These are phyloP conservation scores for Gaeumannomyces tritici DNA, from an alignment of 2,329 filamentous ascomycete species.

Conservation along the genomic window DNA sequence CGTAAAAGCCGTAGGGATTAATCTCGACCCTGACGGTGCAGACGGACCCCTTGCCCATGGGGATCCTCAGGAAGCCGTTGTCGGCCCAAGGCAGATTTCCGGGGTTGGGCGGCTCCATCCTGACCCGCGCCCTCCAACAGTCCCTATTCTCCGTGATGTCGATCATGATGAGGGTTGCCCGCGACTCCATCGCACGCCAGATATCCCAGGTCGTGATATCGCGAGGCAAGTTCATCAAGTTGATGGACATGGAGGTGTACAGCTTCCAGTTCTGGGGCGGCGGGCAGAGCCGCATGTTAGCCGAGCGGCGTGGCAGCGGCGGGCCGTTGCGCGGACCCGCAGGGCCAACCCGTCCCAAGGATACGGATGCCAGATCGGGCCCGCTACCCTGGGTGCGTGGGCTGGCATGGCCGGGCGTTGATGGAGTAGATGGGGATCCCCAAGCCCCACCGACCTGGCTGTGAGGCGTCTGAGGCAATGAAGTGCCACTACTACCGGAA, in stretches of 20 bases:
- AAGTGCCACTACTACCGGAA: background rate
- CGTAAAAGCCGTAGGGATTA: slow-evolving; percentile 6
- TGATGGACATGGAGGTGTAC: slow-evolving; percentile 10
- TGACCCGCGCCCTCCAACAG: slow-evolving; percentile 32
- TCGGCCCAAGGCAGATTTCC: background rate
- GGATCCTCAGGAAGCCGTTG: slow-evolving; percentile 37
- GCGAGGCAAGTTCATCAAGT: slow-evolving; percentile 22
- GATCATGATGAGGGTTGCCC: slow-evolving; percentile 27
- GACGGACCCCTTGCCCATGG: slow-evolving; percentile 3
- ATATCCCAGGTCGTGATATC: slow-evolving; percentile 32
- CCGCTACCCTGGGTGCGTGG: background rate
- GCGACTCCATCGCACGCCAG: slow-evolving; percentile 34
- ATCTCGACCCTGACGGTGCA: slow-evolving; percentile 5
- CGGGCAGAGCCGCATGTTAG: background rate
- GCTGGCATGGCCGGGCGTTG: background rate
- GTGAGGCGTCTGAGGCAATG: background rate
- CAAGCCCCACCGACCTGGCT: background rate
- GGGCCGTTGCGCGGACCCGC: background rate
- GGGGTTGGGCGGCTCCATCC: slow-evolving; percentile 47
- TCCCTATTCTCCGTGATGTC: slow-evolving; percentile 39
- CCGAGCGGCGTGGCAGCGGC: background rate
- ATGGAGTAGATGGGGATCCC: background rate
- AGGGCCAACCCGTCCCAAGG: background rate
- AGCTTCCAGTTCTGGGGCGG: slow-evolving; percentile 1
- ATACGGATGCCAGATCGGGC: background rate